Conservation (phyloP, 2,329 filamentous ascomycete species). For the Fusarium sp. region DNA sequence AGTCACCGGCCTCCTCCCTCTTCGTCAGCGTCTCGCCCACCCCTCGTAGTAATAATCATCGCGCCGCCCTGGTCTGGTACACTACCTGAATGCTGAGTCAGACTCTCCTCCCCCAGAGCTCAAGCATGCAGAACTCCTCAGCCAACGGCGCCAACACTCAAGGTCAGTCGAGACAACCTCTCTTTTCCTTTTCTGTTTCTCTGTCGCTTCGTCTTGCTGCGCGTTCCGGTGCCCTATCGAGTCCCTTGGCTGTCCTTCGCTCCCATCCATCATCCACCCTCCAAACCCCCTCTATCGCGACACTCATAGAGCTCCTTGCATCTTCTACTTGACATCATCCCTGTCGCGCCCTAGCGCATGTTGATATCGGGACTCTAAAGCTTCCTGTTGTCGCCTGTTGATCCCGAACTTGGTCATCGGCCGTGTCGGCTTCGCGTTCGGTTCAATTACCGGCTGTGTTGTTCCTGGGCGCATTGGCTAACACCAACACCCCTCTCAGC, state of each 20-base stretch:
- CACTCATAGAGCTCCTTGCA: constrained; percentile 37
- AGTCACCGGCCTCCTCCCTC: constrained; percentile 44
- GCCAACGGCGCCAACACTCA: constrained; percentile 53
- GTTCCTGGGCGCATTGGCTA: constrained; percentile 42
- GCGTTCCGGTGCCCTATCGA: constrained; percentile 25
- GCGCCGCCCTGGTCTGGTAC: constrained; percentile 40
- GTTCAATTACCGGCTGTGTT: constrained; percentile 38
- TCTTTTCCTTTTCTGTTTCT: constrained; percentile 29
- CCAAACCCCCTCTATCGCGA: constrained; percentile 36
- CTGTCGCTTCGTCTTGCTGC: constrained; percentile 29
- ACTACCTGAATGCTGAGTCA: constrained; percentile 55
- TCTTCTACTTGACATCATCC: constrained; percentile 42
- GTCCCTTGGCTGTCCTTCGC: constrained; percentile 19
- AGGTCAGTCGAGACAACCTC: constrained; percentile 50
- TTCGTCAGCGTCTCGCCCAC: constrained; percentile 50
- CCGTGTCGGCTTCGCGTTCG: constrained; percentile 25
- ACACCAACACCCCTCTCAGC: constrained; percentile 40
- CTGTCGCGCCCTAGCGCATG: constrained; percentile 43
- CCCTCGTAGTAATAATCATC: constrained; percentile 51
- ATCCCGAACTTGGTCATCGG: constrained; percentile 24
- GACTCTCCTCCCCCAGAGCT: constrained; percentile 49
- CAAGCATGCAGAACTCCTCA: constrained; percentile 54
- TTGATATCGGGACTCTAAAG: constrained; percentile 27
- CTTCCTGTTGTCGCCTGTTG: constrained; percentile 25
- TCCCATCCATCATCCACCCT: constrained; percentile 21